Evolutionary conservation across 805 yeast genomes (phyloP), one percentile per base, ranked within the genome.

Genomic region (Metschnikowia colocasiae): DNA sequence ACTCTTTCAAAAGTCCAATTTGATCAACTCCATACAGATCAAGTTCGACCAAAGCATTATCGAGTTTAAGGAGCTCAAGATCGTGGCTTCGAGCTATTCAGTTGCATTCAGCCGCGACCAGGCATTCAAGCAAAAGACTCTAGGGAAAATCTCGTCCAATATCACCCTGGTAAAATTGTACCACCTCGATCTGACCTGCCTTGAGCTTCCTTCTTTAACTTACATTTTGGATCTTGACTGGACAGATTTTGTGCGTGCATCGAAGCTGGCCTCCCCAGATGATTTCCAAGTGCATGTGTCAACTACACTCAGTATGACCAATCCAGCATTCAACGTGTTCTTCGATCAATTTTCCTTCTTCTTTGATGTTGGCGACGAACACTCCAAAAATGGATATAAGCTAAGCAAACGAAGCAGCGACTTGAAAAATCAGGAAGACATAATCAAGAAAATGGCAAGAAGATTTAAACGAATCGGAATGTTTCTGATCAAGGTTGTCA

Each of bases 161-260:
- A 36, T 67, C 23, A 64, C 74, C 1, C 56, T 68, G 1, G 58
- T 59, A 10, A 63, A 55, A 40, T 13, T 71, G 4, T 58, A 45
- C 38, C 71, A 72, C 38, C 49, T 58, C 9, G 67, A 55, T 13
- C 58, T 62, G 39, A 58, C 56, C 34, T 62, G 69, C 46, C 46
- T 72, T 31, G 73, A 67, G 26, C 40, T 71, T 6, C 75, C 75
- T 0, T 63, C 75, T 3, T 62, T 64, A 12, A 59, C 74, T 0
- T 54, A 65, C 49, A 46, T 55, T 31, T 47, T 55, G 4, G 54
- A 43, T 36, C 53, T 51, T 51, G 62, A 59, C 54, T 58, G 54
- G 48, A 57, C 56, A 1, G 51, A 65, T 52, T 19, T 60, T 44
- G 46, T 64, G 6, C 51, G 57, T 29, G 68, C 57, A 1, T 37